A percentile compares a stretch with the other conserved stretches of the same genome.
phyloP scores from a whole-genome alignment of 2,329 filamentous ascomycete species.

The Trichophyton simii region DNA sequence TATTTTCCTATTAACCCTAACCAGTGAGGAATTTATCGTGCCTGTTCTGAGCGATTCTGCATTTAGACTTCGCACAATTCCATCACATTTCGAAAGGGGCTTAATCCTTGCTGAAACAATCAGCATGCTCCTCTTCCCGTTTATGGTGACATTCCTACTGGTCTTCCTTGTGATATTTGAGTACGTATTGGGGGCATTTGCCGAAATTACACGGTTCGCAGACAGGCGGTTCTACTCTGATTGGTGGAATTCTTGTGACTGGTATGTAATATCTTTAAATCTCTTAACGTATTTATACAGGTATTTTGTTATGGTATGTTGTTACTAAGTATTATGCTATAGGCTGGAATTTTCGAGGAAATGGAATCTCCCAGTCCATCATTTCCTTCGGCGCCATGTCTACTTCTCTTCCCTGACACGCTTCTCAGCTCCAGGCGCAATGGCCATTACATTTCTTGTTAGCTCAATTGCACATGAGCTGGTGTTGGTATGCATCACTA shows the following conservation, averaged over 20 bases:
- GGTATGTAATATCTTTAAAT: constrained; percentile 19
- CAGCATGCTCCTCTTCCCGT: constrained; percentile 84
- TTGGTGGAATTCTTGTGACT: constrained; percentile 52
- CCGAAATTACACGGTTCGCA: constrained; percentile 84
- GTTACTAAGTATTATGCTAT: neutral
- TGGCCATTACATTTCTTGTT: constrained; percentile 81
- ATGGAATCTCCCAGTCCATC: constrained; percentile 97
- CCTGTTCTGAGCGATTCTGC: constrained; percentile 70
- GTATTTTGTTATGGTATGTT: neutral
- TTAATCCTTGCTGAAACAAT: constrained; percentile 83
- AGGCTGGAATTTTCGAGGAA: constrained; percentile 89
- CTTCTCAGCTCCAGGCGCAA: constrained; percentile 65
- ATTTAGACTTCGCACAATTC: constrained; percentile 37
- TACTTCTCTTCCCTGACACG: constrained; percentile 70
- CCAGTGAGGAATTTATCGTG: constrained; percentile 88
- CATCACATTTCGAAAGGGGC: constrained; percentile 49
- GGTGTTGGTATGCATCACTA: constrained; percentile 95
- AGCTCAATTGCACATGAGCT: constrained; percentile 84
- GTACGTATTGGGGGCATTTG: constrained; percentile 86
- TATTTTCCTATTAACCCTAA: constrained; percentile 85
- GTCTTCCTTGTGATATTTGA: constrained; percentile 98
- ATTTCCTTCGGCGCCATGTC: constrained; percentile 87
- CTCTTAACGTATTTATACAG: neutral
- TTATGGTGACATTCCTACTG: constrained; percentile 89
- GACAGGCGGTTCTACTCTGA: constrained; percentile 85